Conservation (phyloP, 1,284 basidiomycete genomes). For the Cryptococcus sp. region DNA sequence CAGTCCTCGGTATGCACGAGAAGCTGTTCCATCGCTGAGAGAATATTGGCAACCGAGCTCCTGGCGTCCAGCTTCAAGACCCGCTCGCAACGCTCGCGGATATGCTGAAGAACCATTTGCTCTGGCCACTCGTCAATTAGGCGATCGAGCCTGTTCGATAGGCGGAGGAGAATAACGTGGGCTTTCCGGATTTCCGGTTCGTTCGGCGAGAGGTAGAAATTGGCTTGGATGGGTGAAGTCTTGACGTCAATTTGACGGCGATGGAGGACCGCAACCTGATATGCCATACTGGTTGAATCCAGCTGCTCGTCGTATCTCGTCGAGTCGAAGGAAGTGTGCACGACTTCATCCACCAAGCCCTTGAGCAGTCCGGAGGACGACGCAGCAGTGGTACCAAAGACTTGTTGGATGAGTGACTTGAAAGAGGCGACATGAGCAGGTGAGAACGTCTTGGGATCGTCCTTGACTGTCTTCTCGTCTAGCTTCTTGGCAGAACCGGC, state of each 20-base stretch:
- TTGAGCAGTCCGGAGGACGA: slow-evolving; percentile 15
- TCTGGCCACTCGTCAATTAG: slow-evolving; percentile 89
- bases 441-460: slow-evolving; percentile 28
- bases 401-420: slow-evolving; percentile 28
- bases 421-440: slow-evolving; percentile 30
- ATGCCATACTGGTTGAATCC: slow-evolving; percentile 37
- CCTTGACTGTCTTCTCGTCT: slow-evolving; percentile 10
- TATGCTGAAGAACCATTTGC: slow-evolving; percentile 90
- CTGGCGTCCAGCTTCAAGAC: slow-evolving; percentile 68
- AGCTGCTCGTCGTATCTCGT: slow-evolving; percentile 32
- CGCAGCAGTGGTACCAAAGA: slow-evolving; percentile 15
- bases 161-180: slow-evolving; percentile 58
- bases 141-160: slow-evolving; percentile 61
- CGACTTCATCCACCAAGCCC: slow-evolving; percentile 26
- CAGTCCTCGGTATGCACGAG: slow-evolving; percentile 90
- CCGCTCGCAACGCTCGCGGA: slow-evolving; percentile 72
- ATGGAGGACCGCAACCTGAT: slow-evolving; percentile 38
- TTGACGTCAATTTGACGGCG: slow-evolving; percentile 51
- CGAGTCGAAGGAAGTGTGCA: slow-evolving; percentile 25
- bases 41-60: slow-evolving; percentile 78
- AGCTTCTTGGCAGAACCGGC: not conserved
- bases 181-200: slow-evolving; percentile 69
- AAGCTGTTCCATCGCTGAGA: slow-evolving; percentile 83
- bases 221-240: slow-evolving; percentile 55
- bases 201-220: slow-evolving; percentile 81